Evolutionary conservation across 257 asterid species (phyloP).

Genomic region (Nicotiana obtusifolia): DNA sequence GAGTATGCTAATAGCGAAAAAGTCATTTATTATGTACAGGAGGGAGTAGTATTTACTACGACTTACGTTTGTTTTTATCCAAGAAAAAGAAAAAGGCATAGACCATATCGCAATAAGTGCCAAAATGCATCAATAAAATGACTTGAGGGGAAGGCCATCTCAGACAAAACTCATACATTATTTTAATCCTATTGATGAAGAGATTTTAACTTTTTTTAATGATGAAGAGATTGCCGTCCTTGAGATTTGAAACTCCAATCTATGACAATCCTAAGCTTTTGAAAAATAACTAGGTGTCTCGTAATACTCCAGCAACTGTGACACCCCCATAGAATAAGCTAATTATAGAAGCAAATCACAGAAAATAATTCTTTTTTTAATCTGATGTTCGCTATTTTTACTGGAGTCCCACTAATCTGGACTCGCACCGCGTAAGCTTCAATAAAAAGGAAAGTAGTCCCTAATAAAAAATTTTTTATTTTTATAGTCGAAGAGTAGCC

Average conservation of each 20-base stretch:
- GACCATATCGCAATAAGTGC: neutral
- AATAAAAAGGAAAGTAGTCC: too few relatives aligned
- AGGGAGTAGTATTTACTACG: too few relatives aligned
- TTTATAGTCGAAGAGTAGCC: too few relatives aligned
- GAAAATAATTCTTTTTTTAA: neutral
- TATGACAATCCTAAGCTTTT: conserved; percentile 17
- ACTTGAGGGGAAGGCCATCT: neutral
- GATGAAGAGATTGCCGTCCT: conserved; percentile 36
- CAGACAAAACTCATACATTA: conserved; percentile 1
- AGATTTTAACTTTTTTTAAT: neutral
- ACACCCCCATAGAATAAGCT: conserved; percentile 10
- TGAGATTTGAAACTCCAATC: conserved; percentile 23
- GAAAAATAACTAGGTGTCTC: conserved; percentile 2
- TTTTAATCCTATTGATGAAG: neutral
- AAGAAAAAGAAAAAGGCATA: neutral
- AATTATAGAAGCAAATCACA: neutral
- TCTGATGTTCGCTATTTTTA: too few relatives aligned
- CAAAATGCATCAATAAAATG: conserved; percentile 7
- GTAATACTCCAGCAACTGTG: conserved; percentile 3
- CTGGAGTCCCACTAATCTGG: too few relatives aligned
- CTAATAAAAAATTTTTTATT: too few relatives aligned
- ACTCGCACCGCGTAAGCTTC: too few relatives aligned
- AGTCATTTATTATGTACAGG: too few relatives aligned
- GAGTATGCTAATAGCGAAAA: too few relatives aligned
- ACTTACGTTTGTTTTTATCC: neutral